Evolutionary conservation across 2,329 filamentous ascomycete species (phyloP), one percentile per base, ranked within the genome.

Genomic region (Xylariaceae sp.): DNA sequence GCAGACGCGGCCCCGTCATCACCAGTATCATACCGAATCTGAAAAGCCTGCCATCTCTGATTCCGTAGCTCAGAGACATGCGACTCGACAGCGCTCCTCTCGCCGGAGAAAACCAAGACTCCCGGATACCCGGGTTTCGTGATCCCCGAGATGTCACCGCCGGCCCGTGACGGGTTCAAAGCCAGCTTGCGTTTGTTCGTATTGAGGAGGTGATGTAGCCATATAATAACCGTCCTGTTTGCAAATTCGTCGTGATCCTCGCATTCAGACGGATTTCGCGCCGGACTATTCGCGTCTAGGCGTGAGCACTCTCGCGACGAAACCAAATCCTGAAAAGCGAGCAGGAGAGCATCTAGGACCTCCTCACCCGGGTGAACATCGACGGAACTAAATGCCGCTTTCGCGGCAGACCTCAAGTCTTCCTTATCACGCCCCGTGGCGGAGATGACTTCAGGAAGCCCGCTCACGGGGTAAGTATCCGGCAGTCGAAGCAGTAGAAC

Each of bases 161-260:
- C 42, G 3, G 34, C 16, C 15, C 54, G 48, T 1, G 53, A 54
- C 2, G 59, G 61, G 34, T 57, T 60, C 21, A 60, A 45, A 1
- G 61, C 59, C 1, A 62, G 54, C 42, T 61, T 63, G 30, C 61
- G 57, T 56, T 63, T 63, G 46, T 60, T 61, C 2, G 57, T 63
- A 41, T 62, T 62, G 34, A 63, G 61, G 8, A 63, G 61, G 22
- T 63, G 61, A 36, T 63, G 60, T 1, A 63, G 55, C 61, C 61
- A 63, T 2, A 63, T 58, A 15, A 63, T 48, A 9, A 61, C 58
- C 3, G 61, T 61, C 40, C 53, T 60, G 32, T 57, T 48, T 19
- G 32, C 15, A 7, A 8, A 36, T 18, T 16, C 26, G 30, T 42
- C 22, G 3, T 8, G 9, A 16, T n/a, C 36, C 5, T 22, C 21